These are phyloP conservation scores for Pleurotus salmoneostramineus DNA, from an alignment of 768 basidiomycete species.

Conservation along the genomic window DNA sequence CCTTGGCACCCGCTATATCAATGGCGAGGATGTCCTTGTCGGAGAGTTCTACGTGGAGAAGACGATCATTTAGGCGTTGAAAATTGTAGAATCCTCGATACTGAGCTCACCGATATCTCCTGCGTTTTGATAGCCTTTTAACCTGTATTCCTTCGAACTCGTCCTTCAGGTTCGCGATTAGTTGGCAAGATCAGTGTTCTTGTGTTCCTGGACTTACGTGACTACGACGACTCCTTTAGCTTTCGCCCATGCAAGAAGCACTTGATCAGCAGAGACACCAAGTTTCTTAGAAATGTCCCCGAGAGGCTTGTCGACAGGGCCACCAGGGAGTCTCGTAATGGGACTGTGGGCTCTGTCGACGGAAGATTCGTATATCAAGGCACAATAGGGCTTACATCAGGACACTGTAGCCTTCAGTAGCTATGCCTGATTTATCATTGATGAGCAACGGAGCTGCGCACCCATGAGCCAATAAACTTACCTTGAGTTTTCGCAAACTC, in stretches of 20 bases:
- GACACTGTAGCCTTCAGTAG: constrained; percentile 69
- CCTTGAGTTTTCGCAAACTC: constrained; percentile 52
- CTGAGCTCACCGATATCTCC: constrained; percentile 53
- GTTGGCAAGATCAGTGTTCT: not conserved
- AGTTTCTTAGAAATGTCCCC: constrained; percentile 47
- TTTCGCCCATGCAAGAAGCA: constrained; percentile 70
- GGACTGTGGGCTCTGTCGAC: constrained; percentile 34
- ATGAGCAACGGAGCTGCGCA: not conserved
- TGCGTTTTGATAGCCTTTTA: constrained; percentile 65
- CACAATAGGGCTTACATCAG: constrained; percentile 42
- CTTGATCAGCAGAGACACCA: constrained; percentile 56
- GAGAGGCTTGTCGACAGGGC: constrained; percentile 61
- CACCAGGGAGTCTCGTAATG: constrained; percentile 53
- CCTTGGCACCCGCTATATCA: constrained; percentile 51
- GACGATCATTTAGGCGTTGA: not conserved
- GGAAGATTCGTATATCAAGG: not conserved
- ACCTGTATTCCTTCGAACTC: constrained; percentile 60
- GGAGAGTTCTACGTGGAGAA: constrained; percentile 36
- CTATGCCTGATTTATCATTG: constrained; percentile 28
- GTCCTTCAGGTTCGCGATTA: constrained; percentile 31
- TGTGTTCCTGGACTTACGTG: constrained; percentile 36
- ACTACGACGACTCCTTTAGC: constrained; percentile 63
- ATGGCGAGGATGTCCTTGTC: constrained; percentile 48
- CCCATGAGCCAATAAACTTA: not conserved
- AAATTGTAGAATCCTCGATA: not conserved